Evolutionary conservation across 352 stramenopile genomes (phyloP), one percentile per base, ranked within the genome.

Genomic region (Globisporangium barbulae): DNA sequence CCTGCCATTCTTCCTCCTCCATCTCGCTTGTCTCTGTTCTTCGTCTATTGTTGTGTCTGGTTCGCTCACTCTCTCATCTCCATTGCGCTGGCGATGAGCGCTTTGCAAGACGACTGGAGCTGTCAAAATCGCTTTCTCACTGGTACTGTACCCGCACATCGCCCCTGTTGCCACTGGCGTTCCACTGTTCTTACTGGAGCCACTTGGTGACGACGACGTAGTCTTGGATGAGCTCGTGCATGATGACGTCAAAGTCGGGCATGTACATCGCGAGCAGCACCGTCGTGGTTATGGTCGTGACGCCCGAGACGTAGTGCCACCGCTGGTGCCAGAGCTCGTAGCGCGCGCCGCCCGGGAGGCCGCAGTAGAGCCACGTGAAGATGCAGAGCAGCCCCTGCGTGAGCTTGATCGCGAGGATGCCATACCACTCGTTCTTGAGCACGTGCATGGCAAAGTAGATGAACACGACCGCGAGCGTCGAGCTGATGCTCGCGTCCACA

Each of bases 281-380:
- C 59, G 85, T 89, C 10, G 81, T 91, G 25, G 75, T 83, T 30
- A 91, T 85, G 48, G 85, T 93, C 54, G 83, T 92, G 53, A 78
- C 65, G 31, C 83, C 85, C 53, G 85, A 93, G 60, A 89, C 79
- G 73, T 91, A 93, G 71, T 93, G 85, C 85, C 85, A 93, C 47
- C 76, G 78, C 59, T 85, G 74, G 75, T 93, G 85, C 85, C 85
- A 93, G 60, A 78, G 78, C 21, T 93, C 85, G 70, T 93, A 93
- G 53, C 83, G 82, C 47, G 71, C 70, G 53, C 80, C 81, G 57
- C 85, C 85, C 2, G 85, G 85, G 53, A 93, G 70, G 1, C 83
- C 85, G 61, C 85, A 93, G 74, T 93, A 93, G 56, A 93, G 70
- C 82, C 81, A 92, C 59, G 83, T 91, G 71, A 93, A 93, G 54